Percentiles rank a stretch among this genome's conserved stretches.
phyloP scores from a whole-genome alignment of 257 asterid genomes.

The Scutellaria minor region DNA sequence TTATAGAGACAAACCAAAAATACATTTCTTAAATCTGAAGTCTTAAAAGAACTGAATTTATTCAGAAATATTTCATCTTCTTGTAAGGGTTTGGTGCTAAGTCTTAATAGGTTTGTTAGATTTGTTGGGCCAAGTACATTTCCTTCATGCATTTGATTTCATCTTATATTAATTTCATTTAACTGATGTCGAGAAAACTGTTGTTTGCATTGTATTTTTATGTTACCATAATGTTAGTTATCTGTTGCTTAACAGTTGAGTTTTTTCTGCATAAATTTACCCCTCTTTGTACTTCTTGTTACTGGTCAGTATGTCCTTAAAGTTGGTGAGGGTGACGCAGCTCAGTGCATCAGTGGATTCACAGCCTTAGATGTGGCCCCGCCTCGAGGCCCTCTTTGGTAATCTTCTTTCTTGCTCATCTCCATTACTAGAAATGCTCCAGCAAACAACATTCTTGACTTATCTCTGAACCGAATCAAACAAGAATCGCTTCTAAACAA shows the following conservation, averaged over 20 bases:
- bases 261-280: neutral
- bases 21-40: too few relatives aligned
- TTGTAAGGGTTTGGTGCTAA: too few relatives aligned
- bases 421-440: neutral
- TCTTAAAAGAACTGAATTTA: too few relatives aligned
- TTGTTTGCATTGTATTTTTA: neutral
- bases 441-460: neutral
- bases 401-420: slow-evolving; percentile 15
- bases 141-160: too few relatives aligned
- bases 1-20: too few relatives aligned
- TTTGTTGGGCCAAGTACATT: too few relatives aligned
- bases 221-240: neutral
- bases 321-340: slow-evolving; percentile 74
- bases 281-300: slow-evolving; percentile 21
- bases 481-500: neutral
- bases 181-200: neutral
- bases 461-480: neutral
- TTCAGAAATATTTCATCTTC: too few relatives aligned
- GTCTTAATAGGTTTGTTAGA: too few relatives aligned
- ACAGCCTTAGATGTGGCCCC: slow-evolving; percentile 82
- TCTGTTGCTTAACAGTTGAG: neutral
- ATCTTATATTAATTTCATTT: too few relatives aligned
- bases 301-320: slow-evolving; percentile 68
- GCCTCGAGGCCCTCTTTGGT: slow-evolving; percentile 95
- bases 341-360: slow-evolving; percentile 89